These are phyloP conservation scores for Termitomyces sp. DNA, from an alignment of 768 basidiomycete genomes.

Conservation along the genomic window DNA sequence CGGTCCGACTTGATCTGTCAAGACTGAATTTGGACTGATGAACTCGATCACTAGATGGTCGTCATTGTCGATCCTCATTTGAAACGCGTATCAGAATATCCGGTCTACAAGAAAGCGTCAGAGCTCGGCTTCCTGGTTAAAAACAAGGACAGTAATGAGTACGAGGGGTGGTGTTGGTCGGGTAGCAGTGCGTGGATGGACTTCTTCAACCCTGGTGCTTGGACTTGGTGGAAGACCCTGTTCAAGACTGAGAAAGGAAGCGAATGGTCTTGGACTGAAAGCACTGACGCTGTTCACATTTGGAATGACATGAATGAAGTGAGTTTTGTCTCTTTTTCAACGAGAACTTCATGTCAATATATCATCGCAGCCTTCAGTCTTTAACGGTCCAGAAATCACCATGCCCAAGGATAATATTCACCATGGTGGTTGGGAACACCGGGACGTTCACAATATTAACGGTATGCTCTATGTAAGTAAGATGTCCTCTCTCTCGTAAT, in stretches of 20 bases:
- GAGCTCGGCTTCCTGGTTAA: slow-evolving; percentile 85
- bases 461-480: slow-evolving; percentile 84
- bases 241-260: slow-evolving; percentile 64
- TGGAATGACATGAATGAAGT: slow-evolving; percentile 99
- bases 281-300: slow-evolving; percentile 83
- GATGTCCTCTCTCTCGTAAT: neutral
- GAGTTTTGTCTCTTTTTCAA: slow-evolving; percentile 13
- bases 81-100: slow-evolving; percentile 78
- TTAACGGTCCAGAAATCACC: slow-evolving; percentile 95
- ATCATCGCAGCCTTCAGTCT: slow-evolving; percentile 80
- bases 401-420: slow-evolving; percentile 72
- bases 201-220: slow-evolving; percentile 88
- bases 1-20: neutral
- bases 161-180: slow-evolving; percentile 99
- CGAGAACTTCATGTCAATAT: slow-evolving; percentile 15
- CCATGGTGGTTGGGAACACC: slow-evolving; percentile 95
- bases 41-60: slow-evolving; percentile 72
- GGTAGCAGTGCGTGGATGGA: slow-evolving; percentile 97
- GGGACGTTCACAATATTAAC: slow-evolving; percentile 96
- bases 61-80: slow-evolving; percentile 96
- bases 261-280: slow-evolving; percentile 74
- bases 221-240: slow-evolving; percentile 88
- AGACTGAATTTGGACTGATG: slow-evolving; percentile 3
- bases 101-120: slow-evolving; percentile 81
- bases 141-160: slow-evolving; percentile 77